Evolutionary conservation across 495 filamentous ascomycete species (phyloP).

Genomic region (Daldinia childiae): DNA sequence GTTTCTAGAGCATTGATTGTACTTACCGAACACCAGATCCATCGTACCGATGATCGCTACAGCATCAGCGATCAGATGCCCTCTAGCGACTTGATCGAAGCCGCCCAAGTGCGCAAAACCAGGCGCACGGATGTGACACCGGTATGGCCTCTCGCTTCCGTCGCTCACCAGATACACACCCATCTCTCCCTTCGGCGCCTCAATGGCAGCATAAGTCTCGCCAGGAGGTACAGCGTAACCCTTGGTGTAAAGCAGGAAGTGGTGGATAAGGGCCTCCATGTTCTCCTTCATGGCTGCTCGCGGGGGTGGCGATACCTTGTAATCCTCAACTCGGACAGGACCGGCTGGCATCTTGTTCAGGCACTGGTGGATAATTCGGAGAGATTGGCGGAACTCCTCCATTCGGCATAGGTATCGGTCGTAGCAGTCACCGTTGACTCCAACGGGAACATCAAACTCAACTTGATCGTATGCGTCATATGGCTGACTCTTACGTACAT

Average conservation of each 20-base stretch:
- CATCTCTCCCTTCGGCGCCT: slow-evolving; percentile 99
- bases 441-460: slow-evolving; percentile 97
- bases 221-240: slow-evolving; percentile 97
- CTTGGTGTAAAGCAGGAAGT: slow-evolving; percentile 98
- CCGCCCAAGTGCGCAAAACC: slow-evolving; percentile 95
- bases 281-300: slow-evolving; percentile 99
- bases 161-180: slow-evolving; percentile 97
- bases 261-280: slow-evolving; percentile 99
- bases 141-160: slow-evolving; percentile 93
- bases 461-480: slow-evolving; percentile 98
- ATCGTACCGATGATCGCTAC: slow-evolving; percentile 96
- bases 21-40: slow-evolving; percentile 77
- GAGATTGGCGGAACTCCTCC: slow-evolving; percentile 98
- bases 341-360: slow-evolving; percentile 98
- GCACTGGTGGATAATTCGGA: slow-evolving; percentile 98
- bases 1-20: neutral
- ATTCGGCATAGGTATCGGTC: slow-evolving; percentile 99
- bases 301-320: slow-evolving; percentile 97
- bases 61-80: slow-evolving; percentile 95
- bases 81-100: slow-evolving; percentile 91
- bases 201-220: slow-evolving; percentile 97
- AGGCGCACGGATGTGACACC: slow-evolving; percentile 96
- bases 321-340: slow-evolving; percentile 94
- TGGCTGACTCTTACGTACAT: slow-evolving; percentile 92
- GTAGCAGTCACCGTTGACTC: slow-evolving; percentile 98